A percentile compares a stretch with the other conserved stretches of the same genome.
These are phyloP conservation scores for Capsicum pubescens DNA, from an alignment of 257 asterid species.

Conservation along the genomic window DNA sequence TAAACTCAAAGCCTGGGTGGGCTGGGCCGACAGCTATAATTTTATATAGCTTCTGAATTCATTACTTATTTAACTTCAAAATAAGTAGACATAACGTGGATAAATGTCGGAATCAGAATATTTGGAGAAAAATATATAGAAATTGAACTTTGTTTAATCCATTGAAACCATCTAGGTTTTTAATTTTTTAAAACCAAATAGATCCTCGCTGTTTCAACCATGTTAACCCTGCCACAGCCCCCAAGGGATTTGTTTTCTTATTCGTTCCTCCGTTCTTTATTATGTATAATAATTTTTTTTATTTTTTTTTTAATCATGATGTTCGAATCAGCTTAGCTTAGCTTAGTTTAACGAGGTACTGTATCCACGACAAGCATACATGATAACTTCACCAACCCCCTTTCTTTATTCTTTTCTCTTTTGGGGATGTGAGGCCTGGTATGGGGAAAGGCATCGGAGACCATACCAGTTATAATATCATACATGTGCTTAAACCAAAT, in stretches of 20 bases:
- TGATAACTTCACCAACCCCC: background rate
- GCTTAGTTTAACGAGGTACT: background rate
- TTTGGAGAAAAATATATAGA: background rate
- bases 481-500: background rate
- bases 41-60: background rate
- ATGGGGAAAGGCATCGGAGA: slow-evolving; percentile 11
- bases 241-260: background rate
- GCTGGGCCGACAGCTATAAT: no score
- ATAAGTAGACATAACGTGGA: slow-evolving; percentile 2
- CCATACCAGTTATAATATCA: slow-evolving; percentile 1
- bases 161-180: background rate
- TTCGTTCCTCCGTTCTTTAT: background rate
- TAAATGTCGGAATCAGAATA: background rate
- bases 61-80: background rate
- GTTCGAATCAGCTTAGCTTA: background rate
- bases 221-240: background rate
- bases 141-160: background rate
- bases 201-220: background rate
- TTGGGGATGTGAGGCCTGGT: background rate
- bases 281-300: background rate
- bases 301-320: background rate
- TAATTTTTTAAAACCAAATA: background rate
- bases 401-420: background rate
- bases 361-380: background rate
- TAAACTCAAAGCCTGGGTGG: no score